A percentile compares a stretch with the other conserved stretches of the same genome.
phyloP scores from a whole-genome alignment of 352 stramenopile species.

The Globisporangium alternatum region DNA sequence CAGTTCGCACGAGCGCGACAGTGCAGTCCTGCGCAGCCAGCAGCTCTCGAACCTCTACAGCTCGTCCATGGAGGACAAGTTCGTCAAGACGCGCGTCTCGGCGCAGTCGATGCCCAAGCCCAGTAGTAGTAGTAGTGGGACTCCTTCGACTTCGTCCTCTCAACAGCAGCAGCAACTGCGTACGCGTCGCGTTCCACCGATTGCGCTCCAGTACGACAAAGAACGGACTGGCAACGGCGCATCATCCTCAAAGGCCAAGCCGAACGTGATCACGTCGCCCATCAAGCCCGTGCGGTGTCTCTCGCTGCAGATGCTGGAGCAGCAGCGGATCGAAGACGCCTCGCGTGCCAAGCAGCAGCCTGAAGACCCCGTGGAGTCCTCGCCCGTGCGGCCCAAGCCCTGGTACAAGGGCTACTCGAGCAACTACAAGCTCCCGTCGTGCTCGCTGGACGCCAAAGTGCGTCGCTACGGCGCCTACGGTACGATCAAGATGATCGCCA shows the following conservation, averaged over 20 bases:
- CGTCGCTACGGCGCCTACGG: slow-evolving; percentile 52
- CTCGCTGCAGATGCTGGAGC: slow-evolving; percentile 27
- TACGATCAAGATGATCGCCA: slow-evolving; percentile 35
- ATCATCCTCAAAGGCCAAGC: neutral
- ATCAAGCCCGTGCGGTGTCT: slow-evolving; percentile 29
- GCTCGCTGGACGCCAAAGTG: slow-evolving; percentile 47
- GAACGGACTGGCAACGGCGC: neutral
- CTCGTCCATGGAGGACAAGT: slow-evolving; percentile 43
- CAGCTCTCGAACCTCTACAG: slow-evolving; percentile 50
- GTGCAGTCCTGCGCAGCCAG: slow-evolving; percentile 30
- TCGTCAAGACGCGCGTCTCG: slow-evolving; percentile 26
- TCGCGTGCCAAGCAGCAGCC: slow-evolving; percentile 1
- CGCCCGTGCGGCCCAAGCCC: slow-evolving; percentile 30
- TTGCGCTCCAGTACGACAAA: neutral
- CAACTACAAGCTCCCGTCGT: slow-evolving; percentile 23
- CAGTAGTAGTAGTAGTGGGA: neutral
- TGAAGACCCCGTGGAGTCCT: slow-evolving; percentile 7
- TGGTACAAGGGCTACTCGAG: slow-evolving; percentile 54
- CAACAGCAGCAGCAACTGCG: slow-evolving; percentile 8
- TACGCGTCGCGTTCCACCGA: slow-evolving; percentile 8
- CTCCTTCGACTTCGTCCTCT: neutral
- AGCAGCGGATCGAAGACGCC: slow-evolving; percentile 16
- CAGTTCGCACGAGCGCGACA: slow-evolving; percentile 27
- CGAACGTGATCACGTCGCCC: slow-evolving; percentile 16
- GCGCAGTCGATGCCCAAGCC: slow-evolving; percentile 23